Evolutionary conservation across 148 eudicot species (phyloP).

Genomic region (Rhododendron ovatum): DNA sequence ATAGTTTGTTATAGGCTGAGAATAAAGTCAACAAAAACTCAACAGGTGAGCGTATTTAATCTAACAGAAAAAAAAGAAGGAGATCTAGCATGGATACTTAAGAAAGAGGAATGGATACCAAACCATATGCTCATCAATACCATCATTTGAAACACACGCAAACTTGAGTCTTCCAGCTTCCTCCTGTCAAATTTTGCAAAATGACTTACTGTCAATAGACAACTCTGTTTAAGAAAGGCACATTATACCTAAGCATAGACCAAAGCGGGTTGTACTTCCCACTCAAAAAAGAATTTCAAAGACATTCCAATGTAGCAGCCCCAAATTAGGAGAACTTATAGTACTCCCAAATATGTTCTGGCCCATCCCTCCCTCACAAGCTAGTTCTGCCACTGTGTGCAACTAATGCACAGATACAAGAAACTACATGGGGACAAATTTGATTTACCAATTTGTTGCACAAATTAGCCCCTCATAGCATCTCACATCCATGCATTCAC

Average conservation of each 20-base stretch:
- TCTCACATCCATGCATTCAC: not conserved
- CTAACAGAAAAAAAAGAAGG: not conserved
- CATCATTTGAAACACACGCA: conserved; percentile 72
- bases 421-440: not conserved
- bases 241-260: not conserved
- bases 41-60: not conserved
- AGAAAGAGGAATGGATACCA: conserved; percentile 59
- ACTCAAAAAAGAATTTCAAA: not conserved
- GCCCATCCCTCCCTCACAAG: not conserved
- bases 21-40: not conserved
- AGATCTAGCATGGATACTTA: not conserved
- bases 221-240: not conserved
- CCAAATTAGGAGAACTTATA: not conserved
- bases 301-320: not conserved
- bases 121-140: conserved; percentile 80
- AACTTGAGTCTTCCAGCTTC: conserved; percentile 73
- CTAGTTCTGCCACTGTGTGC: not conserved
- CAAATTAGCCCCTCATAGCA: not conserved
- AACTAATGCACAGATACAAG: not conserved
- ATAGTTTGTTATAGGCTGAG: not conserved
- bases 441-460: not conserved
- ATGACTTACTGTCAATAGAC: not conserved
- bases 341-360: not conserved
- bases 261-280: not conserved
- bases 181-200: conserved; percentile 51